Base-by-base conservation (phyloP, 768 basidiomycete genomes). In the Aureoboletus auriporus region DNA sequence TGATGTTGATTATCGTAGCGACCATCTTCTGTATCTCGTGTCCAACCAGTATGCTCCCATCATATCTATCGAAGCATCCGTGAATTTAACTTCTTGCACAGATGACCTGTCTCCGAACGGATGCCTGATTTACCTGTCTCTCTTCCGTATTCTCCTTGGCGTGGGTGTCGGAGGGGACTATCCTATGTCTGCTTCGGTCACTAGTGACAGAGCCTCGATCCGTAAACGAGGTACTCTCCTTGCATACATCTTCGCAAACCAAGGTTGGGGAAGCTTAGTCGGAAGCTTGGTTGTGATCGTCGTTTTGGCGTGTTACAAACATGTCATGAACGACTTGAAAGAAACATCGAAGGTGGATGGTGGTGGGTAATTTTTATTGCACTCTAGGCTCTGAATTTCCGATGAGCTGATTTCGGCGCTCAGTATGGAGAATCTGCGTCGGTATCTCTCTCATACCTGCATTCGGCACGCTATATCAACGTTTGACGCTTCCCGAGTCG, bases 101-200 rank as follows among this genome's bases (percentile, higher is more conserved):
- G 73, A 79, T 30, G 65, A 69, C 4, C 70, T 87, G 20, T 73
- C 76, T 16, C 76, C 83, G 3, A 61, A 77, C 39, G 55, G 64
- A 26, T 71, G 64, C 20, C 71, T 89, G 41, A 78, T 87, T 54
- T 89, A 83, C 62, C 72, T 90, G 12, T 71, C 71, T 13, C 56
- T 83, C 4, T 89, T 78, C 59, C 83, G 89, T 11, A 83, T 89
- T 44, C 57, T 90, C 7, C 78, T 90, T 31, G 89, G 89, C 0
- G 68, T 91, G 14, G 89, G 88, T 20, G 80, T 90, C 1, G 89
- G 86, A 13, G 88, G 84, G 3, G 89, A 89, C 63, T 88, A 88
- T 59, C 85, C 86, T 2, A 84, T 89, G 85, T 80, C 77, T 10
- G 85, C 86, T 0, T 78, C 78, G 9, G 71, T 88, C 49, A 78